These are phyloP conservation scores for Bretziella fagacearum DNA, from an alignment of 2,329 filamentous ascomycete genomes.

Conservation along the genomic window DNA sequence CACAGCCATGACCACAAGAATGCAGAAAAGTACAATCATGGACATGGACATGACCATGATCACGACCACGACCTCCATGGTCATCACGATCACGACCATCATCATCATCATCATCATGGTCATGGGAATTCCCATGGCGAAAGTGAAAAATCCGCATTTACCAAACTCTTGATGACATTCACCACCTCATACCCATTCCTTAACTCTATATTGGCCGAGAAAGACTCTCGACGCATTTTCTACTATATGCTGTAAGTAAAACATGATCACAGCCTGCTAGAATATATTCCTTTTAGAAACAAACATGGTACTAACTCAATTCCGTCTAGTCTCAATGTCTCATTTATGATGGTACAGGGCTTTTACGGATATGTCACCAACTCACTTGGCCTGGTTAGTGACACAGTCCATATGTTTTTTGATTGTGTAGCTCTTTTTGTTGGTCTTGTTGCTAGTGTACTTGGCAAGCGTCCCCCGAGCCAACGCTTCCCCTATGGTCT, in stretches of 20 bases:
- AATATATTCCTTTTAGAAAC: too few species aligned
- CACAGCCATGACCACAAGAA: slow-evolving; percentile 21
- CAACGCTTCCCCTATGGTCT: slow-evolving; percentile 84
- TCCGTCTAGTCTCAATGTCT: slow-evolving; percentile 60
- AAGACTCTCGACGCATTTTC: slow-evolving; percentile 85
- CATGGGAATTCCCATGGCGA: slow-evolving; percentile 17
- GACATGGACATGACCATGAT: slow-evolving; percentile 18
- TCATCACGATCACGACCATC: slow-evolving; percentile 15
- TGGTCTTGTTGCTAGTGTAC: slow-evolving; percentile 77
- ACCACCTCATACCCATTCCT: slow-evolving; percentile 59
- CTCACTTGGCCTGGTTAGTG: slow-evolving; percentile 83
- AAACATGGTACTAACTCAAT: slow-evolving; percentile 10
- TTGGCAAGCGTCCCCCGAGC: slow-evolving; percentile 92
- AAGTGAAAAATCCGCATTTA: slow-evolving; percentile 41
- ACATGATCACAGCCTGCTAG: background rate
- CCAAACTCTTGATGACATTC: slow-evolving; percentile 51
- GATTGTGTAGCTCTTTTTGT: slow-evolving; percentile 87
- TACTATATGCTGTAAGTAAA: slow-evolving; percentile 76
- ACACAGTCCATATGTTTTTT: slow-evolving; percentile 99
- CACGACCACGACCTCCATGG: slow-evolving; percentile 18
- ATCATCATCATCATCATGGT: slow-evolving; percentile 19
- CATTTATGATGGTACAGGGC: slow-evolving; percentile 86
- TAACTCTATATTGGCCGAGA: slow-evolving; percentile 73
- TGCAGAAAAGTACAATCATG: slow-evolving; percentile 18
- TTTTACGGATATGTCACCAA: slow-evolving; percentile 90